Base-by-base conservation (phyloP, 1,284 basidiomycete genomes). In the Boletellus deceptivus region DNA sequence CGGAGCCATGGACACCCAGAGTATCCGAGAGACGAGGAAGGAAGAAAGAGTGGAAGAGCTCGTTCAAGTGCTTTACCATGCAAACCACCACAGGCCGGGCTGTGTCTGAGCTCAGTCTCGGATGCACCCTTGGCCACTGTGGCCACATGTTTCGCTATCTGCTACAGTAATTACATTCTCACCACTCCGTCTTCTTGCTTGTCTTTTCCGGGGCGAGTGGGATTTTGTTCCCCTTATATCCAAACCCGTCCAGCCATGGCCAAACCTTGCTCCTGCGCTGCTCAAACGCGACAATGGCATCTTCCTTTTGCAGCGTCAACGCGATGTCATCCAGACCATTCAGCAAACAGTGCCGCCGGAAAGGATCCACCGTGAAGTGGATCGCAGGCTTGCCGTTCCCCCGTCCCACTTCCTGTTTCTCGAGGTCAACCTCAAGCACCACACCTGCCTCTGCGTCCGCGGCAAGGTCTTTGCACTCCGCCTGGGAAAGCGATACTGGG, bases 261-360 rank as follows among this genome's bases (percentile, higher is more conserved):
- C 93, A 96, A 51, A 76, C 68, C 62, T 80, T 73, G 31, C 84
- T 87, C 57, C 94, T 72, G 60, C 80, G 80, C 61, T 78, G 67
- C 78, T 98, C 94, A 63, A 96, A 98, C 48, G 70, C 62, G 56
- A 78, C 75, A 57, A 98, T 95, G 18, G 76, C 68, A 13, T 74
- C 72, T 41, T 76, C 82, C 67, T 86, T 86, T 69, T 91, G 84
- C 75, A 98, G 76, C 34, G 94, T 98, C 68, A 98, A 74, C 43
- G 88, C 92, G 59, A 97, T 94, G 67, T 97, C 93, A 69, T 98
- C 94, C 58, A 98, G 75, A 31, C 94, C 94, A 65, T 98, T 94
- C 71, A 98, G 68, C 70, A 98, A 74, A 69, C 95, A 95, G 67
- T 95, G 90, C 53, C 91, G 78, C 53, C 93, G 79, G 87, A 98